Evolutionary conservation across 805 yeast species (phyloP).

Genomic region (Priceomyces carsonii): DNA sequence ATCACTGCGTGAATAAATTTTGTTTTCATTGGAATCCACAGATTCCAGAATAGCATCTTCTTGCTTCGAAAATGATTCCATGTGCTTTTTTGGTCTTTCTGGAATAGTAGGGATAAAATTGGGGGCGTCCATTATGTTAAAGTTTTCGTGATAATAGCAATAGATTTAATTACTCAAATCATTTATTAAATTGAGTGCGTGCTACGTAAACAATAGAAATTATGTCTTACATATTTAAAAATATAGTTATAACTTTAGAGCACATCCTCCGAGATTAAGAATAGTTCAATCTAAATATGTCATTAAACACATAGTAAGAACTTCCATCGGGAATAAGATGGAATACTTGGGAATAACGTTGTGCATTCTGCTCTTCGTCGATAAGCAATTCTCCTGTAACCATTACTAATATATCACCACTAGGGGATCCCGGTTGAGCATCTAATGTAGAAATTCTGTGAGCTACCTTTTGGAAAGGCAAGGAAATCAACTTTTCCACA

Average conservation of each 20-base stretch:
- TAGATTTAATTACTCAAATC: too few relatives aligned
- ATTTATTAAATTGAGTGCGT: too few relatives aligned
- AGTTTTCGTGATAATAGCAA: too few relatives aligned
- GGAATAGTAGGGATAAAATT: slow-evolving; percentile 10
- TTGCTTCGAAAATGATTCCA: background rate
- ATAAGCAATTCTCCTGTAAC: slow-evolving; percentile 93
- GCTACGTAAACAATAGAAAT: too few relatives aligned
- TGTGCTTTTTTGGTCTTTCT: slow-evolving; percentile 11
- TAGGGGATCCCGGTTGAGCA: slow-evolving; percentile 96
- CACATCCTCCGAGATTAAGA: slow-evolving; percentile 46
- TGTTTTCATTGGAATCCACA: too few relatives aligned
- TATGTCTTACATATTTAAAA: too few relatives aligned
- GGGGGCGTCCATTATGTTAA: slow-evolving; percentile 6
- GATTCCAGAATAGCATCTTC: too few relatives aligned
- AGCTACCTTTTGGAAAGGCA: slow-evolving; percentile 90
- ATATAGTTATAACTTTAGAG: too few relatives aligned
- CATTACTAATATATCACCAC: slow-evolving; percentile 92
- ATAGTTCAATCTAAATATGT: slow-evolving; percentile 93
- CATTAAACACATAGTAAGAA: slow-evolving; percentile 93
- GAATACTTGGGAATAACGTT: slow-evolving; percentile 96
- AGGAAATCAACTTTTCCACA: slow-evolving; percentile 84
- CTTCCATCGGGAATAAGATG: slow-evolving; percentile 91
- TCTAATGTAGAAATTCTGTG: slow-evolving; percentile 95
- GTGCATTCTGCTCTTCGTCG: slow-evolving; percentile 94
- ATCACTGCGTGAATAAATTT: too few relatives aligned